Evolutionary conservation across 2,329 filamentous ascomycete genomes (phyloP).

Genomic region (Epichloe sylvatica): DNA sequence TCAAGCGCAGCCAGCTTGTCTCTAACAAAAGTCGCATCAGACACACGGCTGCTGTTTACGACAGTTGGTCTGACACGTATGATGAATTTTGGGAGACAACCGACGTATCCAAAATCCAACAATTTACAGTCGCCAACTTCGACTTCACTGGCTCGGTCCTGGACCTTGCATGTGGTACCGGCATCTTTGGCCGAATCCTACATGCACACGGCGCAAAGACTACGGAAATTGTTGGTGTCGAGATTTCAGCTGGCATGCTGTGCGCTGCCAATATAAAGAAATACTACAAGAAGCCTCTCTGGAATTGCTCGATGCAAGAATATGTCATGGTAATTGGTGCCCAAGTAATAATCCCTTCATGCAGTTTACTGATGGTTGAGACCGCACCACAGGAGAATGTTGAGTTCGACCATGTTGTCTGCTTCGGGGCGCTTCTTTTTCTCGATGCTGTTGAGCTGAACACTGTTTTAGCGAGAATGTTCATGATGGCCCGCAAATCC

Average conservation of each 20-base stretch:
- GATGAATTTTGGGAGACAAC: neutral
- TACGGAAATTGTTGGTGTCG: neutral
- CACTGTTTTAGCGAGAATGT: neutral
- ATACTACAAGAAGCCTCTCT: neutral
- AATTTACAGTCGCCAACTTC: neutral
- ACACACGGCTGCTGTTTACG: neutral
- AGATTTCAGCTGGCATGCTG: neutral
- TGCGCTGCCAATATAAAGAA: neutral
- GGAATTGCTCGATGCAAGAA: neutral
- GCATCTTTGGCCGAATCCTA: neutral
- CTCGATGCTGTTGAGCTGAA: neutral
- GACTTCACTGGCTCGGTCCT: neutral
- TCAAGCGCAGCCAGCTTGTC: neutral
- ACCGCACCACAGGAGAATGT: neutral
- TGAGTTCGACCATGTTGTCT: neutral
- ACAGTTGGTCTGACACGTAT: neutral
- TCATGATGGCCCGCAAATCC: neutral
- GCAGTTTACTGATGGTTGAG: too few species aligned
- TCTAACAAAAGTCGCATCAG: neutral
- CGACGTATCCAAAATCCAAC: neutral
- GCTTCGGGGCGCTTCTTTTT: neutral
- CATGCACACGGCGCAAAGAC: neutral
- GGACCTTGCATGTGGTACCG: neutral
- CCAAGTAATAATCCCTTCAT: too few species aligned
- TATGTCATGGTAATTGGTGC: neutral